These are phyloP conservation scores for Penicillium aurantiogriseum DNA, from an alignment of 2,329 filamentous ascomycete genomes.

Conservation along the genomic window DNA sequence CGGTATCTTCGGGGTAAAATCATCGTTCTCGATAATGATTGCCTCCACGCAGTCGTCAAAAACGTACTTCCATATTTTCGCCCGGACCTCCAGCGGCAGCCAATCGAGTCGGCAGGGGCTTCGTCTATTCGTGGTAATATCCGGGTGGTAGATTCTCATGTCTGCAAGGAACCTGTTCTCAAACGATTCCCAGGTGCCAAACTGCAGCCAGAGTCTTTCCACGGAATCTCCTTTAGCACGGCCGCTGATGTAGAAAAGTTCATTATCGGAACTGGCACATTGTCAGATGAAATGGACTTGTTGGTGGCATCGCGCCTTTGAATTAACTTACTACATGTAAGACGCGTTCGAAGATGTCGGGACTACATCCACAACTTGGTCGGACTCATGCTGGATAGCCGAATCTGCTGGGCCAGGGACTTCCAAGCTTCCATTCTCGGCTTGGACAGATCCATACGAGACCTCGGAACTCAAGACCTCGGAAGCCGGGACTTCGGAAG, in stretches of 20 bases:
- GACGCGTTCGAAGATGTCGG: neutral
- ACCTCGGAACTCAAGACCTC: neutral
- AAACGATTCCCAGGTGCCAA: neutral
- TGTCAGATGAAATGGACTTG: neutral
- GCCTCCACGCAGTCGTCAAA: neutral
- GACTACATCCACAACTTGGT: neutral
- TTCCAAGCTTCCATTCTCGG: neutral
- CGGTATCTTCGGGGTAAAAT: neutral
- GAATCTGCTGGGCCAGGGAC: neutral
- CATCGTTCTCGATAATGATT: neutral
- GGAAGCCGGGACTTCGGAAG: neutral
- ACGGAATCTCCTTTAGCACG: too few relatives aligned
- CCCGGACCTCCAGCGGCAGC: neutral
- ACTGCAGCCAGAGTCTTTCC: neutral
- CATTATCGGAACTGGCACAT: neutral
- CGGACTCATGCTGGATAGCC: too few relatives aligned
- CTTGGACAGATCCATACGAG: neutral
- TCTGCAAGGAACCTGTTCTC: neutral
- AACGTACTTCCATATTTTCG: neutral
- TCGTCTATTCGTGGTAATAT: neutral
- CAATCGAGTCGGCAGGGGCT: neutral
- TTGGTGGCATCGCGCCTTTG: neutral
- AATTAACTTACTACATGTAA: neutral
- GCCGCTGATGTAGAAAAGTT: neutral
- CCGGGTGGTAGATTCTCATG: neutral